These are phyloP conservation scores for Cystobasidium pallidum DNA, from an alignment of 1,284 basidiomycete genomes.

Conservation along the genomic window DNA sequence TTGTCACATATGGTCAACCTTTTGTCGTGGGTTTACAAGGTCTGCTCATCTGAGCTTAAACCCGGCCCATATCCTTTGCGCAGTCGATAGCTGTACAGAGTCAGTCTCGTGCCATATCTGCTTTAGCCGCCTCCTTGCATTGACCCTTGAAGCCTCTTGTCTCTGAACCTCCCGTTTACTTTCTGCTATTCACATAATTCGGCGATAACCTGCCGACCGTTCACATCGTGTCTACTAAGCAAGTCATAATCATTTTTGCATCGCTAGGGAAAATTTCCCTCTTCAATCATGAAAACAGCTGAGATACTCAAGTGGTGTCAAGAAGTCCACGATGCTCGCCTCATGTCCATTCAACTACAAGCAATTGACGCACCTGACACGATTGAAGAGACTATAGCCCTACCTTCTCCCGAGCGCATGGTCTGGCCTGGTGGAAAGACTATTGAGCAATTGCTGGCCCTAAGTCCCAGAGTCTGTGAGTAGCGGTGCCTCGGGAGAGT, in stretches of 20 bases:
- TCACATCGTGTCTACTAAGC: not conserved
- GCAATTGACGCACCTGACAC: not conserved
- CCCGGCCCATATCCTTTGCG: not conserved
- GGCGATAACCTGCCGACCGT: no score
- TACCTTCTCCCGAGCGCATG: not conserved
- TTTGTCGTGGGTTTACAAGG: not conserved
- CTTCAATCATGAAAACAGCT: constrained; percentile 23
- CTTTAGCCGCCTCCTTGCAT: not conserved
- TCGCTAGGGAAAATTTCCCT: not conserved
- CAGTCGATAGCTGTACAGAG: no score
- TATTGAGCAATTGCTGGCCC: constrained; percentile 2
- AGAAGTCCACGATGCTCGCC: constrained; percentile 20
- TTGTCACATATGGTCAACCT: no score
- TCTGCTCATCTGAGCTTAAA: not conserved
- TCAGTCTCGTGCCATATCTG: not conserved
- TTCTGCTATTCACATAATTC: no score
- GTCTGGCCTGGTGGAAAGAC: not conserved
- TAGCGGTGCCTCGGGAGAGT: not conserved
- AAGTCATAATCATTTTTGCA: not conserved
- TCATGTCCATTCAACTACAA: not conserved
- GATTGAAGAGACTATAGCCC: not conserved
- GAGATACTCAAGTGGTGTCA: constrained; percentile 33
- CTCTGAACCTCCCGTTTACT: no score
- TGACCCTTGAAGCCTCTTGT: no score
- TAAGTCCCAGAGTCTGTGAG: not conserved